Evolutionary conservation across 805 yeast genomes (phyloP), one percentile per base, ranked within the genome.

Genomic region (Cyberlindnera euphorbiiphila): DNA sequence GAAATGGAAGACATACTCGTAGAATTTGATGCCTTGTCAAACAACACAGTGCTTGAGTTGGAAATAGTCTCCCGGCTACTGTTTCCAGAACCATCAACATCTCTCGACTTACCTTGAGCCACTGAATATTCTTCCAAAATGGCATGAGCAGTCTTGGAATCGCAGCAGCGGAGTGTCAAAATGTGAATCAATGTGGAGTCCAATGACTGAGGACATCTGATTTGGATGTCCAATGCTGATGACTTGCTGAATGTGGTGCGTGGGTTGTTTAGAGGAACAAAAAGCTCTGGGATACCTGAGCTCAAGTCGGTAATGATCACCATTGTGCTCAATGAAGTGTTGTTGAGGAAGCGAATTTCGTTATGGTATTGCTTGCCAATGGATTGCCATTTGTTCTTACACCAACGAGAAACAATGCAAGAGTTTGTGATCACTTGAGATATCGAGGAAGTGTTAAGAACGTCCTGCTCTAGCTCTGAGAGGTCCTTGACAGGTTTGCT

Each of bases 1-100:
- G 47, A 43, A 8, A 49, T 29, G 9, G 53, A 45, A 11, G 50
- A 44, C 57, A 54, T 53, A 16, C 50, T 41, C 1, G 59, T 51
- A 15, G 54, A 49, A 30, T 43, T 51, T 5, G 53, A 47, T 17
- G 59, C 53, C 20, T 37, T 38, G 28, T 49, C 54, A 29, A 51
- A 50, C 24, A 45, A 27, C 3, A 28, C 34, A 21, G 41, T 37
- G 18, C 42, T 39, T 11, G 43, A 39, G 26, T 31, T 43, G 16
- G 48, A 47, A 5, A 37, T 25, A 13, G 36, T 34, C 22, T 41
- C 50, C 9, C 41, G 32, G 1, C 24, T 31, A 11, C 30, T 24
- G 23, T 31, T 34, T 4, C 18, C 39, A 7, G 27, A 22, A 21
- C 34, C 29, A 10, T 30, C 29, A 26, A 5, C 33, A 9, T 31